phyloP scores from a whole-genome alignment of 2,329 filamentous ascomycete genomes.

The Pestalotiopsis sp. region DNA sequence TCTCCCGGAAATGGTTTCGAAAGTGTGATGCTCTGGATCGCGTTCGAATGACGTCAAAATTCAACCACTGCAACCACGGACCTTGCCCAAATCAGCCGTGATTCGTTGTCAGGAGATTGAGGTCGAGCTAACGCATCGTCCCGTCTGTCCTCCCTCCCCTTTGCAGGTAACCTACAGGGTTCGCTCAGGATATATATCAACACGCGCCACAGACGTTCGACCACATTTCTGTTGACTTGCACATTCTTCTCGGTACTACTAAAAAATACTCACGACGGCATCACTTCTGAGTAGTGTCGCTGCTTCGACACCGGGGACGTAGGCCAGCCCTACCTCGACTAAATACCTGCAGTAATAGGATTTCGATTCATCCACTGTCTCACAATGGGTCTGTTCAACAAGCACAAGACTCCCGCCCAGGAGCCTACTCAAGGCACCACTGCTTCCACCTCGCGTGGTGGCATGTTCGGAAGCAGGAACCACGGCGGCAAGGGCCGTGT shows the following conservation, averaged over 20 bases:
- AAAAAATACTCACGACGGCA: background rate
- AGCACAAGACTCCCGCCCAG: constrained; percentile 7
- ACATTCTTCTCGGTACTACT: background rate
- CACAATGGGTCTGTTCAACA: constrained; percentile 14
- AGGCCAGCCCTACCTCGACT: background rate
- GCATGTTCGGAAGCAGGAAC: background rate
- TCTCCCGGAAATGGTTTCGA: background rate
- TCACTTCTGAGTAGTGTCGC: background rate
- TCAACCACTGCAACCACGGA: background rate
- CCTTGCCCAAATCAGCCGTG: background rate
- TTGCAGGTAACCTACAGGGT: background rate
- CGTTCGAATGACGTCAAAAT: background rate
- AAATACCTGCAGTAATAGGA: background rate
- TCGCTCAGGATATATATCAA: background rate
- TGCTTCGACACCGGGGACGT: background rate
- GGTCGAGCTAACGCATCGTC: background rate
- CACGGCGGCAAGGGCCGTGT: constrained; percentile 3
- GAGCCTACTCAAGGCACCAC: background rate
- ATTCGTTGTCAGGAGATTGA: background rate
- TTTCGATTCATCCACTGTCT: background rate
- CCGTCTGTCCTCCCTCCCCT: background rate
- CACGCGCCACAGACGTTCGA: background rate
- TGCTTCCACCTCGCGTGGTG: background rate
- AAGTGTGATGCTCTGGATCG: background rate
- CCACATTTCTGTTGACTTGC: background rate